phyloP scores from a whole-genome alignment of 2,329 filamentous ascomycete genomes.

The Fusarium dlaminii region DNA sequence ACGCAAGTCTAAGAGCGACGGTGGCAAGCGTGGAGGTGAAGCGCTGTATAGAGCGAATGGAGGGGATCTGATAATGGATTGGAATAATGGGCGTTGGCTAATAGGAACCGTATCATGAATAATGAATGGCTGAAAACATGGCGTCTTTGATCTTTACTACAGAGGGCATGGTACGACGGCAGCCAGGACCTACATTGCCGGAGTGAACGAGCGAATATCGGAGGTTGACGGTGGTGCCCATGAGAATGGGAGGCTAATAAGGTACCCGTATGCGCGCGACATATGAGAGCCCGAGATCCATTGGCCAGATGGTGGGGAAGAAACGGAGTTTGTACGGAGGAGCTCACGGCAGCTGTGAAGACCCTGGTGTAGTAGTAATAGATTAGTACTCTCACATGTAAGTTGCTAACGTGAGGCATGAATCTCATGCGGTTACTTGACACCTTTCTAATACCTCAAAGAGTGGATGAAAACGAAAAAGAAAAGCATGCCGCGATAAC shows the following conservation, averaged over 20 bases:
- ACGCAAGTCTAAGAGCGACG: neutral
- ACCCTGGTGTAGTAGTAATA: conserved; percentile 16
- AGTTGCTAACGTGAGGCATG: neutral
- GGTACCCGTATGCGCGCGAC: conserved; percentile 22
- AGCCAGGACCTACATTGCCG: conserved; percentile 26
- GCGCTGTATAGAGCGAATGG: conserved; percentile 25
- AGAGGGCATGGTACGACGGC: conserved; percentile 19
- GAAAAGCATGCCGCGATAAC: neutral
- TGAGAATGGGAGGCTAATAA: conserved; percentile 20
- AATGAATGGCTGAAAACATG: conserved; percentile 21
- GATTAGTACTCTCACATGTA: neutral
- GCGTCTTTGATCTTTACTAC: conserved; percentile 28
- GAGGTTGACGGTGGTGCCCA: conserved; percentile 13
- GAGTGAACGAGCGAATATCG: conserved; percentile 28
- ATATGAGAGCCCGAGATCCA: conserved; percentile 5
- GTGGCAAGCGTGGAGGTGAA: conserved; percentile 31
- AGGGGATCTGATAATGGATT: conserved; percentile 31
- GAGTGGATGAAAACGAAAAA: neutral
- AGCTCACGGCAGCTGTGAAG: neutral
- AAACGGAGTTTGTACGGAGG: conserved; percentile 13
- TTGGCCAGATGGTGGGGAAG: conserved; percentile 18
- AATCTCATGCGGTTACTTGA: neutral
- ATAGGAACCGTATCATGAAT: conserved; percentile 33
- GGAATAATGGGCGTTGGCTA: conserved; percentile 39
- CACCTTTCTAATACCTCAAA: neutral